Percentiles rank a stretch among this genome's conserved stretches.
phyloP scores from a whole-genome alignment of 2,329 filamentous ascomycete genomes.

The Venturia oleaginea region DNA sequence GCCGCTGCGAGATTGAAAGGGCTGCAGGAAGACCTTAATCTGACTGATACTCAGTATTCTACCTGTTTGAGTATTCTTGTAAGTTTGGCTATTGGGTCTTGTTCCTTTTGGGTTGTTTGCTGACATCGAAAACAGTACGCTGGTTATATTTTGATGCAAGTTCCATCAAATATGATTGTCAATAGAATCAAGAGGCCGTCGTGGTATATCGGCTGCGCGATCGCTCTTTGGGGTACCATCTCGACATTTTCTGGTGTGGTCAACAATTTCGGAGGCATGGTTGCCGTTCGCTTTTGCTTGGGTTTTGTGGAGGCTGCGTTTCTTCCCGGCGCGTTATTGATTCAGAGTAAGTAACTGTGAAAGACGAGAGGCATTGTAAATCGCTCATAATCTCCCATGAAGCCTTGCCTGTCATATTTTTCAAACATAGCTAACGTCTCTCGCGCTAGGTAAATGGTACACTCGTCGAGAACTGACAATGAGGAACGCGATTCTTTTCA shows the following conservation, averaged over 20 bases:
- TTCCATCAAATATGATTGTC: slow-evolving; percentile 29
- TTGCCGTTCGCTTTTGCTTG: slow-evolving; percentile 30
- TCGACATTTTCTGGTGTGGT: slow-evolving; percentile 25
- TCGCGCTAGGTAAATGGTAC: slow-evolving; percentile 52
- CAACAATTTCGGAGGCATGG: slow-evolving; percentile 27
- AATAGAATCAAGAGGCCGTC: slow-evolving; percentile 26
- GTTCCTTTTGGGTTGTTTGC: slow-evolving; percentile 34
- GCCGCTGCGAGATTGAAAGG: slow-evolving; percentile 50
- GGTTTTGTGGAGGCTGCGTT: slow-evolving; percentile 37
- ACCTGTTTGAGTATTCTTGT: slow-evolving; percentile 35
- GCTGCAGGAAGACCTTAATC: slow-evolving; percentile 42
- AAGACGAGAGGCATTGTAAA: slow-evolving; percentile 12
- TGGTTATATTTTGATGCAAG: slow-evolving; percentile 41
- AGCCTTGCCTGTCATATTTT: background rate
- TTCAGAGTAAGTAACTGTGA: slow-evolving; percentile 18
- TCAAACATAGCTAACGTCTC: slow-evolving; percentile 39
- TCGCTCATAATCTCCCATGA: slow-evolving; percentile 20
- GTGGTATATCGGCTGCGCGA: slow-evolving; percentile 23
- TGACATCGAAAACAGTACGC: slow-evolving; percentile 40
- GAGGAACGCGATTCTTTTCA: slow-evolving; percentile 58
- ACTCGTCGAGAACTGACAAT: slow-evolving; percentile 58
- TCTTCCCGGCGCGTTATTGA: slow-evolving; percentile 25
- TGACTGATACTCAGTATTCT: slow-evolving; percentile 51
- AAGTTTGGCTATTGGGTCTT: background rate
- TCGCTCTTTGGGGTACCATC: slow-evolving; percentile 28